phyloP scores from a whole-genome alignment of 2,329 filamentous ascomycete species.

The Cercospora citrullina region DNA sequence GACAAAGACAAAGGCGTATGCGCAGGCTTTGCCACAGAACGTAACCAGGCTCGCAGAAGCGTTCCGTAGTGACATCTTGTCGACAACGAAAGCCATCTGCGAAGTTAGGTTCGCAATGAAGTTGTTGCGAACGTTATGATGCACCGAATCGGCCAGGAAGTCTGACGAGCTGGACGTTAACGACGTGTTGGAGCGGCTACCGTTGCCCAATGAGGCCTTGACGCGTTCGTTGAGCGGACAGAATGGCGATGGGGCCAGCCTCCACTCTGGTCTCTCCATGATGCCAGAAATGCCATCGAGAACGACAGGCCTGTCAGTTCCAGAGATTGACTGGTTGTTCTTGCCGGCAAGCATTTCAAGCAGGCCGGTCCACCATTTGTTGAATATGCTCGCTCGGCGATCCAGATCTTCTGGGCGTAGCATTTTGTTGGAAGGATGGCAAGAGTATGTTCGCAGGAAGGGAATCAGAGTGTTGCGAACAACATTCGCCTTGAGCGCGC shows the following conservation, averaged over 20 bases:
- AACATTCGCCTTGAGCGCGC: conserved; percentile 70
- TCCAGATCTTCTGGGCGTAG: conserved; percentile 81
- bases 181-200: conserved; percentile 58
- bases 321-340: conserved; percentile 73
- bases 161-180: conserved; percentile 57
- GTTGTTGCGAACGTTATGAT: conserved; percentile 85
- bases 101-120: conserved; percentile 78
- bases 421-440: conserved; percentile 64
- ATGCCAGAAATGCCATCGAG: conserved; percentile 76
- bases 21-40: conserved; percentile 86
- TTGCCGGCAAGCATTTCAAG: conserved; percentile 78
- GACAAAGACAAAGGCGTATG: conserved; percentile 91
- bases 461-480: conserved; percentile 72
- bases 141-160: conserved; percentile 72
- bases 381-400: conserved; percentile 72
- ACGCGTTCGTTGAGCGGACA: conserved; percentile 61
- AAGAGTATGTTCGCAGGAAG: conserved; percentile 70
- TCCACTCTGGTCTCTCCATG: conserved; percentile 89
- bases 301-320: conserved; percentile 77
- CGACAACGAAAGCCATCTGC: conserved; percentile 83
- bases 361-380: conserved; percentile 86
- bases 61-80: conserved; percentile 80
- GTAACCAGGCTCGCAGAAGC: conserved; percentile 66
- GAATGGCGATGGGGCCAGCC: conserved; percentile 67
- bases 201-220: conserved; percentile 46